phyloP scores from a whole-genome alignment of 176 grass and related monocot genomes.

The Pontederia crassipes region DNA sequence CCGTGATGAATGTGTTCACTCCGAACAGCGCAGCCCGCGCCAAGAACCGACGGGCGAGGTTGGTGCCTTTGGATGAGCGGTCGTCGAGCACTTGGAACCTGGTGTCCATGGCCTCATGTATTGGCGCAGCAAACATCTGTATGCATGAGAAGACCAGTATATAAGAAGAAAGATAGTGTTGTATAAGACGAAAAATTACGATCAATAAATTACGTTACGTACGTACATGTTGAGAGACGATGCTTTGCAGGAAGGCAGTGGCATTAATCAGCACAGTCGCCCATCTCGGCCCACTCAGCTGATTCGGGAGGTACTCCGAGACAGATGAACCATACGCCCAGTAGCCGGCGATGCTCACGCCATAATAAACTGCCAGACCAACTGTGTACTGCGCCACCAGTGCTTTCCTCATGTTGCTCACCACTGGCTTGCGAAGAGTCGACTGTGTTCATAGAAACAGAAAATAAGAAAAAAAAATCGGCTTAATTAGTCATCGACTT shows the following conservation, averaged over 20 bases:
- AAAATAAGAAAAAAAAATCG: neutral
- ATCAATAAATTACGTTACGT: no score
- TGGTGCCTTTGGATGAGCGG: slow-evolving; percentile 58
- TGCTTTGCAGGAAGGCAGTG: slow-evolving; percentile 68
- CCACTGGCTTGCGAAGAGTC: slow-evolving; percentile 51
- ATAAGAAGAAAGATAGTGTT: neutral
- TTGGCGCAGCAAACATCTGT: slow-evolving; percentile 67
- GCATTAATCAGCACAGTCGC: slow-evolving; percentile 60
- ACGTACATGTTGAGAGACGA: slow-evolving; percentile 61
- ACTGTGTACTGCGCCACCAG: slow-evolving; percentile 54
- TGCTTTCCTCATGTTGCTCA: slow-evolving; percentile 51
- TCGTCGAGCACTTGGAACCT: slow-evolving; percentile 52
- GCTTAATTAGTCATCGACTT: no score
- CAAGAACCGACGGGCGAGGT: slow-evolving; percentile 44
- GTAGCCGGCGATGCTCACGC: slow-evolving; percentile 73
- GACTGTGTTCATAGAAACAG: slow-evolving; percentile 24
- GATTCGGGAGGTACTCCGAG: slow-evolving; percentile 61
- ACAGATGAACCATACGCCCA: slow-evolving; percentile 76
- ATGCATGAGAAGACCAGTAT: neutral
- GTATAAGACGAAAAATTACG: no score
- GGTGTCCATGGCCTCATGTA: slow-evolving; percentile 85
- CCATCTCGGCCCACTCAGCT: slow-evolving; percentile 61
- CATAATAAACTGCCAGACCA: slow-evolving; percentile 47
- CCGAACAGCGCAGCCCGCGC: slow-evolving; percentile 47
- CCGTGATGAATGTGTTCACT: slow-evolving; percentile 55